Conservation (phyloP, 2,329 filamentous ascomycete species). For the Didymella exigua region DNA sequence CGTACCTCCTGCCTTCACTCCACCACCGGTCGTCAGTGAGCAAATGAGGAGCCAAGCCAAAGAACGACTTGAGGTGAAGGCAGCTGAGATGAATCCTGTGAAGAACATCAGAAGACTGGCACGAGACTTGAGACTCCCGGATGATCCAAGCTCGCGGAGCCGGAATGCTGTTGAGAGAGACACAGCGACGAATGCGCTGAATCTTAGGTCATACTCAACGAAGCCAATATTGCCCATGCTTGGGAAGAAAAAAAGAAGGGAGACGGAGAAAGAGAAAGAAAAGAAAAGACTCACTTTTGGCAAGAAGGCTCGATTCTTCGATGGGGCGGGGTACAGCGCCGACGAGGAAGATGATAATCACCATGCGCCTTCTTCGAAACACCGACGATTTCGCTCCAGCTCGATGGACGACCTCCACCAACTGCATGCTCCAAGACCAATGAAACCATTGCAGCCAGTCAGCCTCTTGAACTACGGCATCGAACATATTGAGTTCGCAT, state of each 20-base stretch:
- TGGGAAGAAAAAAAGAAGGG: background rate
- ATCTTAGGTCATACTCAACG: background rate
- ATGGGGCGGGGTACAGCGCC: background rate
- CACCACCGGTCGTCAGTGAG: background rate
- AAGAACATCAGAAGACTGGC: conserved; percentile 1
- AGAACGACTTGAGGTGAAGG: background rate
- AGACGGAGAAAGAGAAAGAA: background rate
- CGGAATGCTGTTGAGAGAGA: background rate
- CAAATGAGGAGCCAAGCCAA: background rate
- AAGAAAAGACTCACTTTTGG: background rate
- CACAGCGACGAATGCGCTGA: background rate
- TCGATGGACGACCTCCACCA: background rate
- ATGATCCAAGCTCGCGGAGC: background rate
- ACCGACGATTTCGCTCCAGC: background rate
- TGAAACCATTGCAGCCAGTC: background rate
- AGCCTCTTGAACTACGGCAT: background rate
- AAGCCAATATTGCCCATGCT: background rate
- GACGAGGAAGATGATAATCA: background rate
- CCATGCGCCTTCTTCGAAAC: too few species aligned
- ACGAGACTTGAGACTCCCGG: background rate
- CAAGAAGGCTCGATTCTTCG: background rate
- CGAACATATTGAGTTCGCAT: conserved; percentile 6
- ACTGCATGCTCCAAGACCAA: background rate
- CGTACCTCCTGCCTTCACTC: background rate
- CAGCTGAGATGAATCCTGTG: conserved; percentile 3